Evolutionary conservation across 495 filamentous ascomycete genomes (phyloP).

Genomic region (Penicillium lividum): DNA sequence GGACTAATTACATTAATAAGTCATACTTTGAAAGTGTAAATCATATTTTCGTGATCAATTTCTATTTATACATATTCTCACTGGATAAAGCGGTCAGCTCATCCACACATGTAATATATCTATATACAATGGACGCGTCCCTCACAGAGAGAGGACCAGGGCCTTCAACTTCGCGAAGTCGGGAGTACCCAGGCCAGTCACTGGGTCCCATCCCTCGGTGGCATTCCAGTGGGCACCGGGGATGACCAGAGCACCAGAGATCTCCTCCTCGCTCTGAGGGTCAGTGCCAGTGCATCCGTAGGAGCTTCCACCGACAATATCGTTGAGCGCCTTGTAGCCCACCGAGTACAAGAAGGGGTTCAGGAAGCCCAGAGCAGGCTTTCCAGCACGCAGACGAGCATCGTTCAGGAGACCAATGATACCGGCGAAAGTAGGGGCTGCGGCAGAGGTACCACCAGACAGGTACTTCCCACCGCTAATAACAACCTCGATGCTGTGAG

Average conservation of each 20-base stretch:
- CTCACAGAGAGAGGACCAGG: constrained; percentile 30
- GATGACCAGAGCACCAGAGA: constrained; percentile 29
- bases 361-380: constrained; percentile 52
- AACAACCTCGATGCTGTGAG: constrained; percentile 26
- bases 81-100: neutral
- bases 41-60: neutral
- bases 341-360: constrained; percentile 52
- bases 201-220: constrained; percentile 49
- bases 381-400: constrained; percentile 46
- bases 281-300: constrained; percentile 33
- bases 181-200: constrained; percentile 49
- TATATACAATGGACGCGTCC: neutral
- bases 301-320: constrained; percentile 32
- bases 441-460: constrained; percentile 54
- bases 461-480: constrained; percentile 31
- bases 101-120: neutral
- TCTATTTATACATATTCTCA: neutral
- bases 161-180: constrained; percentile 39
- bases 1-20: too few relatives aligned
- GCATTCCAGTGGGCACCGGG: constrained; percentile 38
- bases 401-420: constrained; percentile 54
- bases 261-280: constrained; percentile 25
- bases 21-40: too few relatives aligned
- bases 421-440: constrained; percentile 48
- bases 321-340: constrained; percentile 32